Conservation (phyloP, 257 asterid genomes). For the Nicotiana tabacum region DNA sequence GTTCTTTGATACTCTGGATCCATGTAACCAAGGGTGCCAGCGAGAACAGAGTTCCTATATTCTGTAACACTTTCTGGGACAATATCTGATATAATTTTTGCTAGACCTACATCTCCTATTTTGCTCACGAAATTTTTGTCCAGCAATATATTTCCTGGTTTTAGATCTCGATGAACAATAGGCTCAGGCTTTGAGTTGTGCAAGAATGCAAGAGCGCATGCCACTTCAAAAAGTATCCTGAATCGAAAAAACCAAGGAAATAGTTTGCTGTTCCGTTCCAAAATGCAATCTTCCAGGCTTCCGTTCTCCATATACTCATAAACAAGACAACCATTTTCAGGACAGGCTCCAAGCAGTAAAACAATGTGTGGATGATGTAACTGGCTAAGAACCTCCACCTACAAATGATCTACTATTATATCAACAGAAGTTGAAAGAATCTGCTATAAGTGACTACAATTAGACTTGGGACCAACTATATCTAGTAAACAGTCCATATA, state of each 20-base stretch:
- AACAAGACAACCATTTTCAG: slow-evolving; percentile 69
- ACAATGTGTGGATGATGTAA: slow-evolving; percentile 76
- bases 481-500: neutral
- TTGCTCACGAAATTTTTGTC: slow-evolving; percentile 61
- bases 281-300: slow-evolving; percentile 62
- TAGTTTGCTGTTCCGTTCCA: slow-evolving; percentile 29
- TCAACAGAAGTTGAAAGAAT: neutral
- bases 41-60: slow-evolving; percentile 62
- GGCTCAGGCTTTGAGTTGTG: slow-evolving; percentile 81
- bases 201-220: slow-evolving; percentile 82
- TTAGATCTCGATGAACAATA: slow-evolving; percentile 78
- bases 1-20: slow-evolving; percentile 93
- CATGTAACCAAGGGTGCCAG: slow-evolving; percentile 80
- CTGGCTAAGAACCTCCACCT: slow-evolving; percentile 88
- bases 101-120: slow-evolving; percentile 87
- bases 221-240: slow-evolving; percentile 73
- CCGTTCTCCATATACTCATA: slow-evolving; percentile 90
- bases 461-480: neutral
- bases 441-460: neutral
- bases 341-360: slow-evolving; percentile 82
- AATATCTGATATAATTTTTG: slow-evolving; percentile 54
- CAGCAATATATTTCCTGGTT: slow-evolving; percentile 82
- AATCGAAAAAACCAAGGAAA: slow-evolving; percentile 76
- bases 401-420: slow-evolving; percentile 15
- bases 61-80: slow-evolving; percentile 78